These are phyloP conservation scores for Hypoxylon sp. DNA, from an alignment of 2,329 filamentous ascomycete species.

Conservation along the genomic window DNA sequence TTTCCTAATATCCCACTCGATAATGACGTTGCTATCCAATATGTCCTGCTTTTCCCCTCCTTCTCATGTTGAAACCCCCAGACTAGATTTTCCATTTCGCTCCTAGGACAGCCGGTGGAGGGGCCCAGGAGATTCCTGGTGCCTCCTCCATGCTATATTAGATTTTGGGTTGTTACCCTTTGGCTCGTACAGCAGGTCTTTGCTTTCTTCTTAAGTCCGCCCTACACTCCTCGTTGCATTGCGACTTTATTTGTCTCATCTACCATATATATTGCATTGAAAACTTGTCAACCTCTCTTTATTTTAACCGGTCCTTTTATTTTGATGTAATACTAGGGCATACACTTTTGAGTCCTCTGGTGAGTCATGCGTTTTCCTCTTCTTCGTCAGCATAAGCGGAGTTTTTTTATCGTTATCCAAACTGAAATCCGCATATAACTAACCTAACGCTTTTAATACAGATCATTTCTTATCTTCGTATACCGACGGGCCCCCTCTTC, in stretches of 20 bases:
- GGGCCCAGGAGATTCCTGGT: slow-evolving; percentile 3
- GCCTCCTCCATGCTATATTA: slow-evolving; percentile 3
- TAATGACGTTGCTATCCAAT: slow-evolving; percentile 18
- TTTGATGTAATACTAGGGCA: not conserved
- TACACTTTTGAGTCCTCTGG: not conserved
- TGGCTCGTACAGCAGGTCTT: not conserved
- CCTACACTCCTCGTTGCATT: not conserved
- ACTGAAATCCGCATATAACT: not conserved
- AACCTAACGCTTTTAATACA: not conserved
- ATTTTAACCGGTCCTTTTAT: not conserved
- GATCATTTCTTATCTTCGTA: not conserved
- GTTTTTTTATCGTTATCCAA: slow-evolving; percentile 1
- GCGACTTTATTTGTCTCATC: slow-evolving; percentile 9
- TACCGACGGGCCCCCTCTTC: not conserved
- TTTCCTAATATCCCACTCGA: not conserved
- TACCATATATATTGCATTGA: not conserved
- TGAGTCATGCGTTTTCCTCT: not conserved
- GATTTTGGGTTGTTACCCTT: not conserved
- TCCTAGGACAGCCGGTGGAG: slow-evolving; percentile 6
- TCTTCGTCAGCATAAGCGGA: slow-evolving; percentile 4
- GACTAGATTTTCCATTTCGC: not conserved
- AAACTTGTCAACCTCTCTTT: not conserved
- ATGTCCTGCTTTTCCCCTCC: not conserved
- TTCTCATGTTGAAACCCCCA: not conserved
- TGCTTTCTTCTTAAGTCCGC: not conserved